Base-by-base conservation (phyloP, 148 eudicot genomes). In the Rhododendron griersonianum region DNA sequence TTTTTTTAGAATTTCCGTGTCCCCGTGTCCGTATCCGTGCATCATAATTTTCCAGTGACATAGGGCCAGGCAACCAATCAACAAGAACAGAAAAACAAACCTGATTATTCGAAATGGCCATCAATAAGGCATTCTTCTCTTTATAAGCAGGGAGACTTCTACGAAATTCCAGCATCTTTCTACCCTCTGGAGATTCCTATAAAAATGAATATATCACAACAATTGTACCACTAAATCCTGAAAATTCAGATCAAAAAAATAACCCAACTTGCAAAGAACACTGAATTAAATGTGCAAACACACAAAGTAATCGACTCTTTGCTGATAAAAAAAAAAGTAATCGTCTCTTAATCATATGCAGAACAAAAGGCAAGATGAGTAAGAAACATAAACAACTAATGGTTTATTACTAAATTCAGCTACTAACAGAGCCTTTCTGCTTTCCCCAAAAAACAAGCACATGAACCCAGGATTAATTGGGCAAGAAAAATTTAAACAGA, bases 111-210 rank as follows among this genome's bases (percentile, higher is more conserved):
- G 90, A 89, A 86, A 97, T 95, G 79, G 96, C 92, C 89, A 87
- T 87, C 89, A 97, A 81, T 85, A 97, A 90, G 81, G 95, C 89
- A 89, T 93, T 95, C 86, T 94, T 94, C 86, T 97, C 95, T 87
- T 95, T 95, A 87, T 91, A 97, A 65, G 96, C 98, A 83, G 99
- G 99, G 78, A 97, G 98, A 88, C 93, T 90, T 86, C 86, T 91
- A 47, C 99, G 98, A 80, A 95, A 97, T 77, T 94, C 93, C 91
- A 92, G 83, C 89, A 94, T 94, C 91, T 89, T 91, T 89, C 88
- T 89, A 39, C 99, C 99, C 87, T 93, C 98, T 86, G 91, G 85
- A 87, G 96, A 95, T 80, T 93, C 94, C 99, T 97, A 89, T 85
- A 81, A 82, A 13, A 79, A 88, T 33, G 50, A 69, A 81, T 23